Evolutionary conservation across 208 protist species (phyloP).

Genomic region (Eutreptiella sp.): DNA sequence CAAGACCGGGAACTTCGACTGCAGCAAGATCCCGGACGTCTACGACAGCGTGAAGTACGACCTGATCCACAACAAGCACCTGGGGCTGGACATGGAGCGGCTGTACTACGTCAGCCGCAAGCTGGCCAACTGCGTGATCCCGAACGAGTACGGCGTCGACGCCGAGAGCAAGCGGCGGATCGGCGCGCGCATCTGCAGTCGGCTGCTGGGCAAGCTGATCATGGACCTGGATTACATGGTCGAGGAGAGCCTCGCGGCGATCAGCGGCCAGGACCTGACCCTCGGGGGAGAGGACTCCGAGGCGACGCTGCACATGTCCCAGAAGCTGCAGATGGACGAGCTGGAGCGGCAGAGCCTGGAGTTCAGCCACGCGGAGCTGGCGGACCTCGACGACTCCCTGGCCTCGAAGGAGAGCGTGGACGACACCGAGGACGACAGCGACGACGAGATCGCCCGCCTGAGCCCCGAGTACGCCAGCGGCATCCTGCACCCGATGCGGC

Average conservation of each 20-base stretch:
- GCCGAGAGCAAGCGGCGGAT: conserved; percentile 31
- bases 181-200: conserved; percentile 30
- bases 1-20: conserved; percentile 32
- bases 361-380: too few species aligned
- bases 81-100: conserved; percentile 26
- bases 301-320: too few species aligned
- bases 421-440: conserved; percentile 5
- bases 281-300: too few species aligned
- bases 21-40: conserved; percentile 53
- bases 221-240: conserved; percentile 27
- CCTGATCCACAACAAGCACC: conserved; percentile 37
- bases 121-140: conserved; percentile 40
- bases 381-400: conserved; percentile 24
- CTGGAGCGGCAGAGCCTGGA: not conserved
- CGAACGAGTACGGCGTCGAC: conserved; percentile 41
- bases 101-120: conserved; percentile 13
- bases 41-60: conserved; percentile 54
- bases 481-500: not conserved
- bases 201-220: conserved; percentile 40
- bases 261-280: too few species aligned
- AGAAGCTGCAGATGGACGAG: too few species aligned
- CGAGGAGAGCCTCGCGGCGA: too few species aligned
- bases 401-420: not conserved
- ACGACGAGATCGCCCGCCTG: conserved; percentile 10
- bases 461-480: conserved; percentile 2